A percentile compares a stretch with the other conserved stretches of the same genome.
phyloP scores from a whole-genome alignment of 1,139 yeast species.

The Saccharomyces hybrid region DNA sequence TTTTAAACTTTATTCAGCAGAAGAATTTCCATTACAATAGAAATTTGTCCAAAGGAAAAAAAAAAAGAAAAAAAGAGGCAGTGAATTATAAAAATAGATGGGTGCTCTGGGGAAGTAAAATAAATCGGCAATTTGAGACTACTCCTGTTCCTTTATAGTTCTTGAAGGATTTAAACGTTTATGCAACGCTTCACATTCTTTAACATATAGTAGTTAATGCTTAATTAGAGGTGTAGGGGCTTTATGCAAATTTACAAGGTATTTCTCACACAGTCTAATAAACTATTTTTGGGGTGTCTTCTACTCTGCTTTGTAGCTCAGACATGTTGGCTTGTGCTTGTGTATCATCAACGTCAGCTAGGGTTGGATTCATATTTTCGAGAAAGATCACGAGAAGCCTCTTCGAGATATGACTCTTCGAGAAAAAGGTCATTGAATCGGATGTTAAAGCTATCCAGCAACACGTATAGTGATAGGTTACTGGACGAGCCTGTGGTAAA shows the following conservation, averaged over 20 bases:
- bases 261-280: background rate
- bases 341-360: background rate
- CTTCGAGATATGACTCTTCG: constrained; percentile 9
- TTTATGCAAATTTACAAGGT: background rate
- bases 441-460: constrained; percentile 15
- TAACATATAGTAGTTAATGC: background rate
- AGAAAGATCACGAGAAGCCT: constrained; percentile 9
- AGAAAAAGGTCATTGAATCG: constrained; percentile 11
- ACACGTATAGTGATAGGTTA: constrained; percentile 11
- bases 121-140: background rate
- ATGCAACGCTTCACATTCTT: background rate
- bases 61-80: background rate
- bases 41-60: background rate
- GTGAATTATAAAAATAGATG: background rate
- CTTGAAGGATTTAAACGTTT: background rate
- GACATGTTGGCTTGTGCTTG: background rate
- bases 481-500: background rate
- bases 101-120: background rate
- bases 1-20: background rate
- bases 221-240: background rate
- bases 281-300: background rate
- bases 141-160: background rate
- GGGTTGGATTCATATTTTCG: constrained; percentile 4
- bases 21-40: background rate
- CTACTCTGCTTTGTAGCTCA: background rate